phyloP scores from a whole-genome alignment of 495 filamentous ascomycete species.

The Hypoxylon perforatum region DNA sequence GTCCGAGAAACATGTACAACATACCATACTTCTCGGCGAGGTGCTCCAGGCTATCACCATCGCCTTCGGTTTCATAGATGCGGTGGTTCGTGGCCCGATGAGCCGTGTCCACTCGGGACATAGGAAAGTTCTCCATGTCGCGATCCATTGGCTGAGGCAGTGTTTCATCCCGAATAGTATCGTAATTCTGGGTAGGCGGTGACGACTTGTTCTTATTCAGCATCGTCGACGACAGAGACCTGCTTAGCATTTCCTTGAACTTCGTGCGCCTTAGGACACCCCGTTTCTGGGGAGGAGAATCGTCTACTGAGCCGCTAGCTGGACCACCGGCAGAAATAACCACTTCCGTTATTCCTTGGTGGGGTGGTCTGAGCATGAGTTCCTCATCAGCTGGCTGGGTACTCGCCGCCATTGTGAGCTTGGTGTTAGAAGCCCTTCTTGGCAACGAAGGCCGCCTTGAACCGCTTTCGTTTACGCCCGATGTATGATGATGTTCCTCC shows the following conservation, averaged over 20 bases:
- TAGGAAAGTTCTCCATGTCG: conserved; percentile 8
- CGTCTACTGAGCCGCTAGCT: background rate
- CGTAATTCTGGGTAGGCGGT: conserved; percentile 16
- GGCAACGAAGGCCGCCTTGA: conserved; percentile 3
- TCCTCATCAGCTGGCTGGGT: conserved; percentile 1
- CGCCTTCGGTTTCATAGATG: background rate
- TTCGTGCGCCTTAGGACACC: conserved; percentile 15
- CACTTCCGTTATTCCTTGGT: conserved; percentile 28
- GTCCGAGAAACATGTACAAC: background rate
- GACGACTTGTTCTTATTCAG: conserved; percentile 10
- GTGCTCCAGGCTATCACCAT: conserved; percentile 17
- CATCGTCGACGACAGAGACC: conserved; percentile 20
- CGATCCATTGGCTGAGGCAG: background rate
- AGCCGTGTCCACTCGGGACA: conserved; percentile 14
- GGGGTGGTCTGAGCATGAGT: conserved; percentile 12
- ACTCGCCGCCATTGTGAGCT: background rate
- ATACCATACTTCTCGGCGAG: conserved; percentile 36
- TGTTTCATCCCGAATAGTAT: conserved; percentile 19
- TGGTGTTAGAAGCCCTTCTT: background rate
- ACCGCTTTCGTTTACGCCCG: conserved; percentile 5
- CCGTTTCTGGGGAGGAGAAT: background rate
- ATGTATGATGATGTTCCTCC: background rate
- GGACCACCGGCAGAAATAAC: conserved; percentile 19
- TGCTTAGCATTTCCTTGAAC: conserved; percentile 34
- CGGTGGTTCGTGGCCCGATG: background rate